Conservation (phyloP, 352 stramenopile genomes). For the Bremia lactucae region DNA sequence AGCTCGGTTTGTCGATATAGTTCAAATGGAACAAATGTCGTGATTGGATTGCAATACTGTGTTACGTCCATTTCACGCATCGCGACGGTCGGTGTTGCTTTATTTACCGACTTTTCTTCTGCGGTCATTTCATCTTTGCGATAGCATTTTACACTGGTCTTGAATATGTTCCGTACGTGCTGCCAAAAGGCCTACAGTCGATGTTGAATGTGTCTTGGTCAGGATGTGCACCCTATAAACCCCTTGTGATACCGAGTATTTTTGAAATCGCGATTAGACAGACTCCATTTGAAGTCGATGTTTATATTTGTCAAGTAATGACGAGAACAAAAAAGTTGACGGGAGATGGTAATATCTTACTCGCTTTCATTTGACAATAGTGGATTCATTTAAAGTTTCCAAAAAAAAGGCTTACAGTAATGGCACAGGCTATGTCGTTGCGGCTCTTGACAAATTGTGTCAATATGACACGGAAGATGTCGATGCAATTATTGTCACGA, state of each 20-base stretch:
- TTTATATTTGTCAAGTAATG: constrained; percentile 30
- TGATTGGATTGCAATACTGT: too few relatives aligned
- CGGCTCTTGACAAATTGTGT: constrained; percentile 67
- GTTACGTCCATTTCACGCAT: too few relatives aligned
- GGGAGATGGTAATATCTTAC: constrained; percentile 66
- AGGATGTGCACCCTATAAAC: constrained; percentile 66
- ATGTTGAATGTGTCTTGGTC: constrained; percentile 61
- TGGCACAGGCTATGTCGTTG: constrained; percentile 69
- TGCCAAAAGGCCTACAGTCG: constrained; percentile 69
- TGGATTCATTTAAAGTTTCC: too few relatives aligned
- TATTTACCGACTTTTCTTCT: too few relatives aligned
- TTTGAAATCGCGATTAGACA: constrained; percentile 66
- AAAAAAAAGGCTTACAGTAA: constrained; percentile 44
- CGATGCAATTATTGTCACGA: constrained; percentile 41
- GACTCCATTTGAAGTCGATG: constrained; percentile 76
- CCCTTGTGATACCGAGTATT: constrained; percentile 72
- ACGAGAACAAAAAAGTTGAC: constrained; percentile 49
- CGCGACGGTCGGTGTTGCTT: too few relatives aligned
- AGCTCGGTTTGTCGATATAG: too few relatives aligned
- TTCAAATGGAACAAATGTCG: too few relatives aligned
- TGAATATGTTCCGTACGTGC: constrained; percentile 76
- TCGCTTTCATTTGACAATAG: constrained; percentile 61
- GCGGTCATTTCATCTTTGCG: too few relatives aligned
- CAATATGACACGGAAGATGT: constrained; percentile 47
- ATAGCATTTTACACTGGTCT: too few relatives aligned